Evolutionary conservation across 1,139 yeast species (phyloP).

Genomic region (Barnettozyma hawaiiensis): DNA sequence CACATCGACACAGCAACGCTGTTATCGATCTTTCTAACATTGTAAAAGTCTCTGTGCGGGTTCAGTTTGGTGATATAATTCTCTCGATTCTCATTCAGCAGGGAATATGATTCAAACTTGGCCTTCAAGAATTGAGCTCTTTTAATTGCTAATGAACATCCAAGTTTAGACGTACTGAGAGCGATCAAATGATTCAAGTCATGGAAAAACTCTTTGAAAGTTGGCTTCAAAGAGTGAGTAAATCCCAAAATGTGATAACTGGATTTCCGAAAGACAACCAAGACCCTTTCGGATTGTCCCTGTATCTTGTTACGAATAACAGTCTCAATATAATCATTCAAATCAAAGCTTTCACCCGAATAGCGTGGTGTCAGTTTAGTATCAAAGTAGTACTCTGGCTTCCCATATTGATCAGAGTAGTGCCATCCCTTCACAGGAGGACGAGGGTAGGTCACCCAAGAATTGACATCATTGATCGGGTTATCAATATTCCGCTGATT

Average conservation of each 20-base stretch:
- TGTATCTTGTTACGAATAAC: background rate
- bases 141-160: conserved; percentile 11
- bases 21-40: conserved; percentile 24
- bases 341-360: conserved; percentile 22
- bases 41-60: conserved; percentile 26
- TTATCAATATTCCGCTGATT: conserved; percentile 20
- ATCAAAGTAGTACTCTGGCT: conserved; percentile 21
- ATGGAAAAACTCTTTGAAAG: conserved; percentile 17
- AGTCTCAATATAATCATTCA: conserved; percentile 13
- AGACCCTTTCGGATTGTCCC: background rate
- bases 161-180: conserved; percentile 11
- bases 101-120: conserved; percentile 20
- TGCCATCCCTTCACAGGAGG: conserved; percentile 26
- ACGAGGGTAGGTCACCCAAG: conserved; percentile 23
- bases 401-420: conserved; percentile 25
- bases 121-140: conserved; percentile 19
- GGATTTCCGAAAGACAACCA: background rate
- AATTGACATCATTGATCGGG: conserved; percentile 15
- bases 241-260: conserved; percentile 1
- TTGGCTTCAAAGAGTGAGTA: conserved; percentile 8
- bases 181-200: conserved; percentile 19
- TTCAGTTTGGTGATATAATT: conserved; percentile 20
- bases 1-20: conserved; percentile 22
- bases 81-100: conserved; percentile 23
- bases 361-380: conserved; percentile 19